Evolutionary conservation across 78 protist genomes (phyloP), one percentile per base, ranked within the genome.

Genomic region (Cyanophora paradoxa): DNA sequence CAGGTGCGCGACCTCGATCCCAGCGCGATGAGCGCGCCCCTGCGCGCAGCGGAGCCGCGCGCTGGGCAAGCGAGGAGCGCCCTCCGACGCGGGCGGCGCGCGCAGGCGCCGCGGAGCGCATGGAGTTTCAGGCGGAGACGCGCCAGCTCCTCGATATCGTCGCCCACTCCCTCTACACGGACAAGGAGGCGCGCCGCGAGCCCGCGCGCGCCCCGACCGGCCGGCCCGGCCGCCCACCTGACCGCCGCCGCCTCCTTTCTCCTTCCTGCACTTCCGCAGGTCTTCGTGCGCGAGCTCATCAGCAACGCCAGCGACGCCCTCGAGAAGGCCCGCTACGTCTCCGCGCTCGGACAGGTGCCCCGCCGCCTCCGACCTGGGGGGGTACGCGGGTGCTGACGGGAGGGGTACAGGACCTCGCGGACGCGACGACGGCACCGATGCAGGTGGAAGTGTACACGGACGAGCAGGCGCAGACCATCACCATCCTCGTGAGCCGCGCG

Each of bases 271-370:
- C n/a, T n/a, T n/a, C n/a, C 2, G 34, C 39, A 64, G 77, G 95
- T 95, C 24, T 92, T 91, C 78, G 50, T 94, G 19, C 87, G 98
- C 37, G 98, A 94, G 73, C 52, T 94, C 68, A 67, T 93, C 34
- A 89, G 95, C 33, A 94, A 94, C 74, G 93, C 94, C 10, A 84
- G 93, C 8, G 98, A 95, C 62, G 98, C 98, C 19, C 72, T 94
- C 7, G 97, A 95, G 79, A 95, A 94, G 80, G 72, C 82, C 28
- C 75, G 93, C 52, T 78, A 90, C 54, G 4, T 67, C n/a, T n/a
- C n/a, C 62, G 98, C 98, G 24, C 72, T 94, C 7, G 97, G 94
- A 76, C 94, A 94, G 80, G 72, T 84, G 33, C 75, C 92, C 52
- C 81, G 88, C 54, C 52, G 13, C 13, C 52, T 14, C 37, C 2